These are phyloP conservation scores for Paecilomyces formosus DNA, from an alignment of 2,329 filamentous ascomycete genomes.

Conservation along the genomic window DNA sequence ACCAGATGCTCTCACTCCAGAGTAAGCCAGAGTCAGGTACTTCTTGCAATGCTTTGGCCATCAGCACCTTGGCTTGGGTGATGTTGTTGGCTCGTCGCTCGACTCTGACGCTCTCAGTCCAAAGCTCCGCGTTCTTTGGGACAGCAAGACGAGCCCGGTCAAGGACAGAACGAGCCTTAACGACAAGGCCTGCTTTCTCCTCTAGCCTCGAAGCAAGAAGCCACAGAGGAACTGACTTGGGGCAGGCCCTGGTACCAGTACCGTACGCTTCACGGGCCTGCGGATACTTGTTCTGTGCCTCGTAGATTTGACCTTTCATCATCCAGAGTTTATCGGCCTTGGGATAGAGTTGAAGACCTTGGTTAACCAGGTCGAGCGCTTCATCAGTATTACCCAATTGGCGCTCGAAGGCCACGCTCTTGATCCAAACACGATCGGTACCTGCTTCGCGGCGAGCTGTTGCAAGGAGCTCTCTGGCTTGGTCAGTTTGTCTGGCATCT, in stretches of 20 bases:
- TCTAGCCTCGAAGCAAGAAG: conserved; percentile 82
- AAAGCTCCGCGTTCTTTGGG: conserved; percentile 75
- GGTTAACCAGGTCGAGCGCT: conserved; percentile 78
- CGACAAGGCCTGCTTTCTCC: conserved; percentile 71
- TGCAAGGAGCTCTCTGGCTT: conserved; percentile 73
- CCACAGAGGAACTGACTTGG: conserved; percentile 80
- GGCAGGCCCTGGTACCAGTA: conserved; percentile 78
- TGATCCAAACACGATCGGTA: conserved; percentile 95
- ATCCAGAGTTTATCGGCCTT: conserved; percentile 87
- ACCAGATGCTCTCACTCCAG: conserved; percentile 93
- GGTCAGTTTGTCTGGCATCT: conserved; percentile 72
- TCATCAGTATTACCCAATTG: conserved; percentile 71
- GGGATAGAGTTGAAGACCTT: conserved; percentile 81
- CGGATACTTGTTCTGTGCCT: conserved; percentile 67
- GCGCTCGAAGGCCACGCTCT: conserved; percentile 87
- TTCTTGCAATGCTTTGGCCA: conserved; percentile 89
- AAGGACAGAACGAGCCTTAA: conserved; percentile 89
- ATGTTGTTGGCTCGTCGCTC: conserved; percentile 81
- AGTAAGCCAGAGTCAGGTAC: conserved; percentile 80
- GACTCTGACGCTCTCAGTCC: conserved; percentile 89
- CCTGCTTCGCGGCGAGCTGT: conserved; percentile 82
- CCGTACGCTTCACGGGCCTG: conserved; percentile 86
- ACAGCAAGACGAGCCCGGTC: conserved; percentile 84
- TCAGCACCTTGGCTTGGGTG: conserved; percentile 77
- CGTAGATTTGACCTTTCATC: conserved; percentile 98